Evolutionary conservation across 805 yeast genomes (phyloP).

Genomic region (Hemisphaericaspora nanyangensis): DNA sequence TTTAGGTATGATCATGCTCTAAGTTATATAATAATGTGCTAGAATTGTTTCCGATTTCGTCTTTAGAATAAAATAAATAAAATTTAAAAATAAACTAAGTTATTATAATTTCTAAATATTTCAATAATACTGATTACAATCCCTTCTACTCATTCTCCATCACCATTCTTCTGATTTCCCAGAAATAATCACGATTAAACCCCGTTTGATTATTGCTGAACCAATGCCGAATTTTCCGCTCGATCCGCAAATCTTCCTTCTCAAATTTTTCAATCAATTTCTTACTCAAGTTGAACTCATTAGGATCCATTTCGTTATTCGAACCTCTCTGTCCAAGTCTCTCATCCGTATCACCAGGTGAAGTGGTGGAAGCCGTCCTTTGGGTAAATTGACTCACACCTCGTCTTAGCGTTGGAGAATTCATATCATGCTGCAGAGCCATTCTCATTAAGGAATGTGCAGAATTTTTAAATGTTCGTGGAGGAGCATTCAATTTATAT

Average conservation of each 20-base stretch:
- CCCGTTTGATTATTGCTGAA: conserved; percentile 20
- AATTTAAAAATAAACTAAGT: background rate
- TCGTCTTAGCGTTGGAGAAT: conserved; percentile 12
- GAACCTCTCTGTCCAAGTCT: conserved; percentile 3
- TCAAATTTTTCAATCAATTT: conserved; percentile 28
- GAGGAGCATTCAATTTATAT: conserved; percentile 1
- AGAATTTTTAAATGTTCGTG: conserved; percentile 1
- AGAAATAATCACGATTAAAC: conserved; percentile 27
- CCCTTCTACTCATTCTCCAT: conserved; percentile 24
- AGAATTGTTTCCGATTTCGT: too few species aligned
- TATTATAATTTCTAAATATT: background rate
- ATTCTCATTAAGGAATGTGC: background rate
- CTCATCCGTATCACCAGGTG: conserved; percentile 13
- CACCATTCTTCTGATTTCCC: conserved; percentile 44
- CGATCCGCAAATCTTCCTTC: conserved; percentile 34
- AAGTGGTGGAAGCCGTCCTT: conserved; percentile 29
- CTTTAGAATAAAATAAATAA: too few species aligned
- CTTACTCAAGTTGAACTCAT: conserved; percentile 24
- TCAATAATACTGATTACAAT: background rate
- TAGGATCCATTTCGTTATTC: conserved; percentile 12
- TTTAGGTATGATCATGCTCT: conserved; percentile 21
- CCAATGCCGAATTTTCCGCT: conserved; percentile 35
- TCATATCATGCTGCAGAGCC: background rate
- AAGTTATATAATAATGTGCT: too few species aligned
- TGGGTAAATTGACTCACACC: conserved; percentile 37